Evolutionary conservation across 805 yeast genomes (phyloP).

Genomic region (Zygosaccharomyces rouxii): DNA sequence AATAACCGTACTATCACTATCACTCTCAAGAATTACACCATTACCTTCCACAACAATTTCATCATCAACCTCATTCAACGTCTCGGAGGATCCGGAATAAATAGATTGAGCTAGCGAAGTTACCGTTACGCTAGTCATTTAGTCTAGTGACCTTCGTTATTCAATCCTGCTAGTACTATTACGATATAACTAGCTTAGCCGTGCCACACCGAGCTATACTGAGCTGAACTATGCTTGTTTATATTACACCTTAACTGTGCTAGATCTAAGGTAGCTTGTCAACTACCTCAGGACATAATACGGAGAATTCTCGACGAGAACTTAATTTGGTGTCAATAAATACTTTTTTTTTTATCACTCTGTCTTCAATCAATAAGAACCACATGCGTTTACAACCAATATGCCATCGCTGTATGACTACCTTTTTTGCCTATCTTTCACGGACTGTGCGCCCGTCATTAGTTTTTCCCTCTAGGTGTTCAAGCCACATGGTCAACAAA

Average conservation of each 20-base stretch:
- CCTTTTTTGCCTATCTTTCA: not conserved
- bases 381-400: not conserved
- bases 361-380: not conserved
- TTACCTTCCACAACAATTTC: not conserved
- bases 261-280: not conserved
- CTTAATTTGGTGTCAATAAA: not conserved
- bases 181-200: not conserved
- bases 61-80: not conserved
- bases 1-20: slow-evolving; percentile 3
- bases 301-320: not conserved
- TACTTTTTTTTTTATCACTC: not conserved
- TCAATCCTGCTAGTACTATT: not conserved
- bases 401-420: not conserved
- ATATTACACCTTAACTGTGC: not conserved
- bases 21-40: slow-evolving; percentile 1
- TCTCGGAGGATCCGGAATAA: slow-evolving; percentile 2
- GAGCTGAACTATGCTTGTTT: not conserved
- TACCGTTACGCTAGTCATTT: slow-evolving; percentile 4
- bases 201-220: not conserved
- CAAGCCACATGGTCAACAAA: slow-evolving; percentile 2
- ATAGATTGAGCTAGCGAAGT: slow-evolving; percentile 2
- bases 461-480: not conserved
- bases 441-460: not conserved
- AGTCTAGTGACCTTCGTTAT: not conserved
- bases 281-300: no score